Base-by-base conservation (phyloP, 352 stramenopile genomes). In the Phytophthora ramorum region DNA sequence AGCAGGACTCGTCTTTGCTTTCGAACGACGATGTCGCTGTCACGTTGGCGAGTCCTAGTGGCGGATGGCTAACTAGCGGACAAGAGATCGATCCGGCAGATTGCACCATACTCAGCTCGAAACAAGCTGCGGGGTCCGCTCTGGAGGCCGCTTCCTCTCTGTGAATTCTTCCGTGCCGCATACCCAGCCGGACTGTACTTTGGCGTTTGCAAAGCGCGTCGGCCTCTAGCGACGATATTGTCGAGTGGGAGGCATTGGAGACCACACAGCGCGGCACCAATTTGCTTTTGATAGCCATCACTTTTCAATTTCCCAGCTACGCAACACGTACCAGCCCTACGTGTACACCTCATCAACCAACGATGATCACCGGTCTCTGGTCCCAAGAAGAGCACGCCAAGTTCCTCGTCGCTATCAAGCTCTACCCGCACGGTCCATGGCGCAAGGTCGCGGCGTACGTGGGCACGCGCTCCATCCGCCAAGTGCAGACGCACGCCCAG, bases 401-500 rank as follows among this genome's bases (percentile, higher is more conserved):
- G 41, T 91, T 89, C 62, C 76, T 91, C 22, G 41, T 78, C 9
- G 80, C 69, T 30, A 69, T 91, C 40, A 75, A 78, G 28, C 46
- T 81, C 13, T 89, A 80, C 50, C 79, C 82, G 2, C 43, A 79
- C 19, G 82, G 82, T 0, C 80, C 82, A 22, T 91, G 82, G 82
- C 76, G 75, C 22, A 73, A 69, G 14, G 57, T 91, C 16, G 78
- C 78, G 2, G 73, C 66, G 14, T 64, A 76, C 50, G 71, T 91
- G n/a, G 70, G 73, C 47, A 88, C 79, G 12, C 78, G 82, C 43
- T 80, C 70, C 37, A 78, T 84, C 19, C 79, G 79, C 1, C 82
- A 91, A 65, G 75, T 83, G 48, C 80, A 87, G 37, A 91, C 82
- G 1, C 82, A 91, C 58, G 76, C 76, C 30, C 80, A 90, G 45